Evolutionary conservation across 768 basidiomycete species (phyloP), one percentile per base, ranked within the genome.

Genomic region (Arthromyces matolae): DNA sequence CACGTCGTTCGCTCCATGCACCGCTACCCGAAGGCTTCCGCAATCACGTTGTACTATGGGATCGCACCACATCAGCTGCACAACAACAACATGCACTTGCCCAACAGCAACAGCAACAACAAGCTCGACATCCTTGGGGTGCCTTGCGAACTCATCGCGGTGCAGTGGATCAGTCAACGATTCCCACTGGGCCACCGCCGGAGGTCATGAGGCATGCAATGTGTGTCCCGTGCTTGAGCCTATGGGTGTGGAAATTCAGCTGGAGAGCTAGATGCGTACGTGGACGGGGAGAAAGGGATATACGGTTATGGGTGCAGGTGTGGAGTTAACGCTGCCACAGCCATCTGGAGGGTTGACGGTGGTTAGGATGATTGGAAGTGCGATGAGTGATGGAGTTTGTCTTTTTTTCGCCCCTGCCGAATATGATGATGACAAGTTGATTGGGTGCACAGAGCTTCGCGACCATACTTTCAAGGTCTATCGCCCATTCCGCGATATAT

Each of bases 141-240:
- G 76, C 75, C 42, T 66, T 97, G 32, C 81, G 93, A 9, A 80
- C 89, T 33, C 95, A 98, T 61, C 87, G 89, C 56, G 95, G 94
- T 52, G 84, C 94, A 2, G 87, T 98, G 24, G 96, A 97, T 63
- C 86, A 87, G 64, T 82, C 83, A 22, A 93, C 84, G 43, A 79
- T 97, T 57, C 96, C 95, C 27, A 90, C 84, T 3, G 77, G 81
- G 18, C 72, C 83, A 8, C 93, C 95, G 28, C 81, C 84, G 1
- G 88, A 90, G 56, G 93, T 98, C 28, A 90, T 98, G 72, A 80
- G 76, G 50, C 89, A n/a, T n/a, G n/a, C n/a, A n/a, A 93, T 61
- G 80, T 98, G 24, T 78, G 79, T 59, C 76, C 77, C 51, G 86
- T 93, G 10, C 73, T 99, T 51, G 78, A 82, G 56, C 79, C 79